Base-by-base conservation (phyloP, 1,139 yeast species). In the Suhomyces atakaporum region DNA sequence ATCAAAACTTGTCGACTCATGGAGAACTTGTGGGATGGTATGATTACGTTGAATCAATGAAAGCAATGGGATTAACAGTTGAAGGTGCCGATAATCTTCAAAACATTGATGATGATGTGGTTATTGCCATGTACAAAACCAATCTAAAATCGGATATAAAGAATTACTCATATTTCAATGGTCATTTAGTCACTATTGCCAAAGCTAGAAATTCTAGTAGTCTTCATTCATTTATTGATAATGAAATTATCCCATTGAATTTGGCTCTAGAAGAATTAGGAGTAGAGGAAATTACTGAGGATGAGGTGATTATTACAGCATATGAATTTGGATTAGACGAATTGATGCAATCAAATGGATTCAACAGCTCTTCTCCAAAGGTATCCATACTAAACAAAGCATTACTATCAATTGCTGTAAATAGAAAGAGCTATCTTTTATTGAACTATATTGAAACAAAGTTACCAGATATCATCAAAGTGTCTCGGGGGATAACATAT, bases 261-360 rank as follows among this genome's bases (percentile, higher is more conserved):
- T 73, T 78, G 35, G 94, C 96, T 0, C 77, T 84, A 46, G 70
- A 69, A 1, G 70, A 74, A 11, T 60, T 88, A 31, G 82, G 79
- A 11, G 74, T 84, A 16, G 82, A 76, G 46, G 78, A 75, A 24
- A 69, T 77, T 5, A 82, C 87, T 3, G 94, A 84, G 52, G 92
- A 84, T 51, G 94, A 84, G 42, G 79, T 84, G 27, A 76, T 84
- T 4, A 69, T 79, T 22, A 83, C 92, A 1, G 88, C 90, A 0
- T 81, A 75, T 48, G 79, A 82, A 40, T 69, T 80, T 35, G 80
- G 80, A 42, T 60, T 73, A 3, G 75, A 75, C 33, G 92, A 84
- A 35, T 81, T 88, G 0, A 59, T 87, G 35, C 71, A 78, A 36
- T 63, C 81, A 0, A 72, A 84, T 42, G 92, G 87, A 2, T 59